Percentiles rank a stretch among this genome's conserved stretches.
These are phyloP conservation scores for Nasturtium officinale DNA, from an alignment of 345 rosid genomes.

Conservation along the genomic window DNA sequence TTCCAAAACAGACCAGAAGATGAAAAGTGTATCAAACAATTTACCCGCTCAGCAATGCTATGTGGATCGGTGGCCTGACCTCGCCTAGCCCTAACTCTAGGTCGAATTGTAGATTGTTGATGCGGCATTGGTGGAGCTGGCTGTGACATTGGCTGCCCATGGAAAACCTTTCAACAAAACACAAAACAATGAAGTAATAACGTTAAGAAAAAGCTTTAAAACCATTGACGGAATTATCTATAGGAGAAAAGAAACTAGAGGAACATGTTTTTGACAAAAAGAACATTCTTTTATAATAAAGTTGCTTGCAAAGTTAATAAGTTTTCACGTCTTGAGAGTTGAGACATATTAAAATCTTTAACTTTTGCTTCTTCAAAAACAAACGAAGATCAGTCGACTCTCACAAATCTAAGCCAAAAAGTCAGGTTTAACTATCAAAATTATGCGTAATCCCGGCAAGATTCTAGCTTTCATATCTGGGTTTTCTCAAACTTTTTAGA, in stretches of 20 bases:
- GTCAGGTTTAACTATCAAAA: neutral
- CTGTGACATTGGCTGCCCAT: slow-evolving; percentile 86
- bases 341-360: neutral
- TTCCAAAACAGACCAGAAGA: neutral
- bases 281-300: neutral
- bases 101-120: slow-evolving; percentile 85
- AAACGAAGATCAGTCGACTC: neutral
- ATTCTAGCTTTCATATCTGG: neutral
- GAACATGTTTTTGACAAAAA: neutral
- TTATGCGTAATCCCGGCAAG: neutral
- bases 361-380: slow-evolving; percentile 4
- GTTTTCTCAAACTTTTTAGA: slow-evolving; percentile 6
- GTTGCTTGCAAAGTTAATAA: slow-evolving; percentile 9
- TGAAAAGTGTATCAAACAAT: neutral
- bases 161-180: slow-evolving; percentile 61
- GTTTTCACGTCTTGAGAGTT: neutral
- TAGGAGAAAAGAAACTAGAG: neutral
- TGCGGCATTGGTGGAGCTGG: slow-evolving; percentile 81
- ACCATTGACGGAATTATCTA: neutral
- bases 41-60: slow-evolving; percentile 97
- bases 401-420: neutral
- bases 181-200: neutral
- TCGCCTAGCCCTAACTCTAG: slow-evolving; percentile 95
- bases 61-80: slow-evolving; percentile 99
- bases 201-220: neutral